Evolutionary conservation across 2,329 filamentous ascomycete genomes (phyloP).

Genomic region (Penicillium brevicompactum): DNA sequence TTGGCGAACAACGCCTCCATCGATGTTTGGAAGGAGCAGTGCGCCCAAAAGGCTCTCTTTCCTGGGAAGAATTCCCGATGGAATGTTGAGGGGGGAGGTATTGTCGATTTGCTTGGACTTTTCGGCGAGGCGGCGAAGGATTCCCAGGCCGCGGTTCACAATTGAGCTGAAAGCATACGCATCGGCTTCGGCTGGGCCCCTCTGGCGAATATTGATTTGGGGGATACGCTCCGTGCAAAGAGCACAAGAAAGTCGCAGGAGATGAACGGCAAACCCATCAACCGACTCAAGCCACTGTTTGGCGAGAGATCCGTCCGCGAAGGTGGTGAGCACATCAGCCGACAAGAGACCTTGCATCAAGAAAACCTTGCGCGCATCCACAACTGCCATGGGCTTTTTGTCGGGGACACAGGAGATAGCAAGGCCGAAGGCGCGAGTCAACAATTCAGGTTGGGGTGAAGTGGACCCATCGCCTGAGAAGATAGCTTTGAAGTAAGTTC

Average conservation of each 20-base stretch:
- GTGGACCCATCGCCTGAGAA: slow-evolving; percentile 72
- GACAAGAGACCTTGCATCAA: slow-evolving; percentile 90
- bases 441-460: slow-evolving; percentile 70
- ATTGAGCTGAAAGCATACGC: slow-evolving; percentile 54
- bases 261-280: slow-evolving; percentile 79
- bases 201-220: slow-evolving; percentile 37
- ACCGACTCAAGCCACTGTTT: slow-evolving; percentile 79
- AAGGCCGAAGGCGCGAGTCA: slow-evolving; percentile 84
- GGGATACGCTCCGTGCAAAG: slow-evolving; percentile 66
- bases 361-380: slow-evolving; percentile 83
- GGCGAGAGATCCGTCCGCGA: slow-evolving; percentile 74
- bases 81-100: slow-evolving; percentile 53
- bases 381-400: slow-evolving; percentile 63
- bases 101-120: slow-evolving; percentile 62
- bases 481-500: slow-evolving; percentile 78
- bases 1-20: slow-evolving; percentile 66
- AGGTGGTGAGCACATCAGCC: slow-evolving; percentile 80
- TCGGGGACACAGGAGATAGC: slow-evolving; percentile 85
- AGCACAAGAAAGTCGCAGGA: slow-evolving; percentile 74
- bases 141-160: slow-evolving; percentile 66
- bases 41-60: slow-evolving; percentile 69
- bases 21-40: slow-evolving; percentile 66
- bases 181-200: slow-evolving; percentile 44
- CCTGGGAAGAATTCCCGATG: slow-evolving; percentile 64
- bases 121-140: slow-evolving; percentile 69